Percentiles rank a stretch among this genome's conserved stretches.
These are phyloP conservation scores for Colletotrichum sp. DNA, from an alignment of 2,329 filamentous ascomycete genomes.

Conservation along the genomic window DNA sequence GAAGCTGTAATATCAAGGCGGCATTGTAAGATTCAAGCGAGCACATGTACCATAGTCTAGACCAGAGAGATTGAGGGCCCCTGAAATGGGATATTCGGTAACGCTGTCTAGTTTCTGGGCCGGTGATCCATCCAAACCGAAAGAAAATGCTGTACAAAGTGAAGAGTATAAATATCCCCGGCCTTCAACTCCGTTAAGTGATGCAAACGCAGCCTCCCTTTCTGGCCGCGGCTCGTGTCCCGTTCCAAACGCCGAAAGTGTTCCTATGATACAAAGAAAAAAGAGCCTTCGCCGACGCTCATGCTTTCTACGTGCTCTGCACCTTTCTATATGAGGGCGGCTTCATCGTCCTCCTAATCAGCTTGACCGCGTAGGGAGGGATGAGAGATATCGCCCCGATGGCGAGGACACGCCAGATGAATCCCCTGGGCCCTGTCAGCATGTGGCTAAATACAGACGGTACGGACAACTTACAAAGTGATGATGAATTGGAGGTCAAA, in stretches of 20 bases:
- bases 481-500: slow-evolving; percentile 84
- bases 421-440: slow-evolving; percentile 60
- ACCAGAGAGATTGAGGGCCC: background rate
- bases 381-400: slow-evolving; percentile 82
- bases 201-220: slow-evolving; percentile 13
- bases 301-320: slow-evolving; percentile 60
- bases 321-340: slow-evolving; percentile 97
- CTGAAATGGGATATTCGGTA: slow-evolving; percentile 1
- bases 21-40: background rate
- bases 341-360: slow-evolving; percentile 83
- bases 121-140: background rate
- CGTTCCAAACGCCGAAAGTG: background rate
- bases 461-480: slow-evolving; percentile 60
- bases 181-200: slow-evolving; percentile 9
- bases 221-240: background rate
- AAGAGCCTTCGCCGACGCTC: background rate
- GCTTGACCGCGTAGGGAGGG: slow-evolving; percentile 86
- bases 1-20: slow-evolving; percentile 46
- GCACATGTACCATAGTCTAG: background rate
- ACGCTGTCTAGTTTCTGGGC: slow-evolving; percentile 22
- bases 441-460: background rate
- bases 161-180: background rate
- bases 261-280: background rate
- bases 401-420: slow-evolving; percentile 85
- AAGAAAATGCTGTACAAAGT: slow-evolving; percentile 12